phyloP scores from a whole-genome alignment of 371 early-diverging fungal genomes.

The Lichtheimia corymbifera region DNA sequence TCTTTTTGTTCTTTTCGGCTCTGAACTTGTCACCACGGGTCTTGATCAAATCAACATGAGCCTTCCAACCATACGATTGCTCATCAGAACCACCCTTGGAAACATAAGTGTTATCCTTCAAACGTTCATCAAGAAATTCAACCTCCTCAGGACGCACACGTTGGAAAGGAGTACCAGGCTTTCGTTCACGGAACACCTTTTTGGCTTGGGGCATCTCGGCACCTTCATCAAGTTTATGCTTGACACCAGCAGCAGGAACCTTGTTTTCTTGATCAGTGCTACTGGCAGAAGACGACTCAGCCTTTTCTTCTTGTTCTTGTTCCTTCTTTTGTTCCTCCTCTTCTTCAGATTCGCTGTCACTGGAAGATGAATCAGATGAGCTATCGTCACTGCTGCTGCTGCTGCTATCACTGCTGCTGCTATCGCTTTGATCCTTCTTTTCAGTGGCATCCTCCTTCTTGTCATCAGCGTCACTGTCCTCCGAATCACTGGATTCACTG shows the following conservation, averaged over 20 bases:
- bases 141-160: slow-evolving; percentile 85
- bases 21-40: slow-evolving; percentile 94
- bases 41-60: slow-evolving; percentile 88
- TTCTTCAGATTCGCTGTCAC: slow-evolving; percentile 20
- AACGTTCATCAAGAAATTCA: slow-evolving; percentile 71
- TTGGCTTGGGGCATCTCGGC: slow-evolving; percentile 24
- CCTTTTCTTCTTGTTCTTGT: slow-evolving; percentile 19
- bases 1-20: slow-evolving; percentile 97
- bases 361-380: slow-evolving; percentile 15
- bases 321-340: slow-evolving; percentile 13
- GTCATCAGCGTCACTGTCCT: slow-evolving; percentile 7
- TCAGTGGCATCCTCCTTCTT: slow-evolving; percentile 3
- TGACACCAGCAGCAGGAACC: slow-evolving; percentile 10
- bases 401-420: slow-evolving; percentile 10
- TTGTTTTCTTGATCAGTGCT: slow-evolving; percentile 4
- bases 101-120: slow-evolving; percentile 85
- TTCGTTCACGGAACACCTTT: slow-evolving; percentile 27
- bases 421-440: not conserved
- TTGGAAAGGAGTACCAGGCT: slow-evolving; percentile 74
- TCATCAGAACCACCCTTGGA: slow-evolving; percentile 67
- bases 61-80: slow-evolving; percentile 87
- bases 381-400: slow-evolving; percentile 7
- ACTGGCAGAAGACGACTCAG: not conserved
- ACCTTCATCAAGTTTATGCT: slow-evolving; percentile 34
- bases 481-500: slow-evolving; percentile 23